These are phyloP conservation scores for Silybum marianum DNA, from an alignment of 129 eudicot species.

Conservation along the genomic window DNA sequence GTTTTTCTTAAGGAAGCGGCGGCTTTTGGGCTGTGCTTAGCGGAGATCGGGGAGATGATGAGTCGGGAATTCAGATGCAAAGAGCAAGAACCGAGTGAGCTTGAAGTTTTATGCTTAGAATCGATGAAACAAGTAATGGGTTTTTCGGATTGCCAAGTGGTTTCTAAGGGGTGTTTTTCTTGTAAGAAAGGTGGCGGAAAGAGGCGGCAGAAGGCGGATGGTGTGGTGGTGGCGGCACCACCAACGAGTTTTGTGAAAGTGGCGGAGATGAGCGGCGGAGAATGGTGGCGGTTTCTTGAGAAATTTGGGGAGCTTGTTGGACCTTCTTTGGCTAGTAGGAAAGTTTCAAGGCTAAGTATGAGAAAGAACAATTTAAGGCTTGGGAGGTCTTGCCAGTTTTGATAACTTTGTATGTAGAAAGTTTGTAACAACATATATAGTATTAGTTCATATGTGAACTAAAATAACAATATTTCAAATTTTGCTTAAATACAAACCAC, in stretches of 20 bases:
- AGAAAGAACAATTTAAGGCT: constrained; percentile 28
- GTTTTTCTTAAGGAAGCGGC: constrained; percentile 65
- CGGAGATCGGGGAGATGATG: constrained; percentile 80
- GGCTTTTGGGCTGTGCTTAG: constrained; percentile 56
- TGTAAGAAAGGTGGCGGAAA: constrained; percentile 27
- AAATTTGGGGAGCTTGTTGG: constrained; percentile 50
- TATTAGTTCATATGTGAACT: no score
- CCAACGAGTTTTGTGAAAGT: constrained; percentile 55
- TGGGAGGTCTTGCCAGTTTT: constrained; percentile 41
- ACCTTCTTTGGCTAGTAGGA: constrained; percentile 41
- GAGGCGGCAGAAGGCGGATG: constrained; percentile 26
- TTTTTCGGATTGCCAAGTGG: constrained; percentile 1
- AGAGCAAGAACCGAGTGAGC: constrained; percentile 70
- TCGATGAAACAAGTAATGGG: constrained; percentile 38
- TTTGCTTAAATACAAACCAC: no score
- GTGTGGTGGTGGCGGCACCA: constrained; percentile 29
- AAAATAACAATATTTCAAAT: no score
- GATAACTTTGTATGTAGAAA: constrained; percentile 25
- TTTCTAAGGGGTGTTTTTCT: neutral
- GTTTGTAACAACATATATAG: constrained; percentile 14
- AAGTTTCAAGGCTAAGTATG: constrained; percentile 34
- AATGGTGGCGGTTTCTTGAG: constrained; percentile 48
- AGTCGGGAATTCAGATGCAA: constrained; percentile 54
- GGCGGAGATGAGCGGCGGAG: constrained; percentile 51
- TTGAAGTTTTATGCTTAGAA: constrained; percentile 58